phyloP scores from a whole-genome alignment of 371 early-diverging fungal species.

The Thermomucor indicae-seudaticae region DNA sequence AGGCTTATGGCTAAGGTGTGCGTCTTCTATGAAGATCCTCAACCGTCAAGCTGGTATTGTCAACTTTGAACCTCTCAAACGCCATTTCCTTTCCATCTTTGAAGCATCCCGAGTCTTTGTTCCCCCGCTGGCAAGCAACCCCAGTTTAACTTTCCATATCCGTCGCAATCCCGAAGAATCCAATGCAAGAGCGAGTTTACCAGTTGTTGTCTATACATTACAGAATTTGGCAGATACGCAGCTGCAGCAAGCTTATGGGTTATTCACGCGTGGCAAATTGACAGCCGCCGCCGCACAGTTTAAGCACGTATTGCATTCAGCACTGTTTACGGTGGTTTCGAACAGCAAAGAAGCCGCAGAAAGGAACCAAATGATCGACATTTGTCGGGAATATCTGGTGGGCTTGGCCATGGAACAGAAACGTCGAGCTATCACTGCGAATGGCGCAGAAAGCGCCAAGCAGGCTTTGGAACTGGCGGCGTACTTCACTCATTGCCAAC shows the following conservation, averaged over 20 bases:
- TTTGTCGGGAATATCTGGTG: conserved; percentile 87
- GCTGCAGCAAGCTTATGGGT: conserved; percentile 77
- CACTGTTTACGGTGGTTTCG: conserved; percentile 63
- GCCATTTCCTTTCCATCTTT: conserved; percentile 78
- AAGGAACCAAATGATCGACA: conserved; percentile 70
- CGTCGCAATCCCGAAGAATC: conserved; percentile 61
- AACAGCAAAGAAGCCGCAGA: conserved; percentile 66
- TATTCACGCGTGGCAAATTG: conserved; percentile 74
- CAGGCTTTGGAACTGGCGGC: conserved; percentile 87
- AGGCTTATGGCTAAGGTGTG: background rate
- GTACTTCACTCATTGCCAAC: conserved; percentile 90
- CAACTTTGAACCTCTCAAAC: conserved; percentile 88
- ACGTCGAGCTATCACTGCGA: conserved; percentile 54
- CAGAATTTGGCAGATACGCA: conserved; percentile 43
- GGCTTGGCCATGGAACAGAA: conserved; percentile 82
- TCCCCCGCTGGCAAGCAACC: conserved; percentile 56
- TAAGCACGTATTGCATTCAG: conserved; percentile 66
- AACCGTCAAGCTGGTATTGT: conserved; percentile 86
- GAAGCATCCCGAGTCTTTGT: conserved; percentile 70
- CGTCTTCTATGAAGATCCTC: conserved; percentile 67
- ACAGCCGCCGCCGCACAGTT: conserved; percentile 75
- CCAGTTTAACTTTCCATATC: conserved; percentile 56
- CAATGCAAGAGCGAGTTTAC: conserved; percentile 50
- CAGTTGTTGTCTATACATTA: conserved; percentile 53
- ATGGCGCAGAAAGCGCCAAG: too few relatives aligned